Evolutionary conservation across 805 yeast genomes (phyloP).

Genomic region (Wickerhamiella australiensis): DNA sequence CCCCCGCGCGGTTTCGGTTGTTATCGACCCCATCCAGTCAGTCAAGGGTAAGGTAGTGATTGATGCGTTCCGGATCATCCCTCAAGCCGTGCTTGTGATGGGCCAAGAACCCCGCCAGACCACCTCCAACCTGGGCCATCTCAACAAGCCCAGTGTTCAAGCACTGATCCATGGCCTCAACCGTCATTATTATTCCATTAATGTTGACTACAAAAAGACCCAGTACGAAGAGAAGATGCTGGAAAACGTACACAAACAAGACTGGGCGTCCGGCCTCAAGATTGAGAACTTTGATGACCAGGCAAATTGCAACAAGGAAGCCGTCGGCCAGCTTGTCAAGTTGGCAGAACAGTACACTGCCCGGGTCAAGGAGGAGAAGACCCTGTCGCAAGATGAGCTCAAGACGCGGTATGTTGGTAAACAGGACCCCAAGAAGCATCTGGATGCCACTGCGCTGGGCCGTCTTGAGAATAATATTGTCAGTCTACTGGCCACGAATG

Average conservation of each 20-base stretch:
- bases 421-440: conserved; percentile 97
- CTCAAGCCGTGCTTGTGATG: conserved; percentile 76
- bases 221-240: conserved; percentile 87
- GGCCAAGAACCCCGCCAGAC: conserved; percentile 98
- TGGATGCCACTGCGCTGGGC: conserved; percentile 74
- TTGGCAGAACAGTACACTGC: conserved; percentile 82
- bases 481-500: conserved; percentile 75
- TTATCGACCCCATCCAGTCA: conserved; percentile 95
- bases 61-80: conserved; percentile 92
- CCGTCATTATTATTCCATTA: conserved; percentile 90
- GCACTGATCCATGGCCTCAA: conserved; percentile 94
- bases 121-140: conserved; percentile 86
- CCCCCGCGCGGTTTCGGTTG: conserved; percentile 94
- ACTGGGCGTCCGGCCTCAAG: conserved; percentile 87
- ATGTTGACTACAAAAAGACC: conserved; percentile 89
- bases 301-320: conserved; percentile 61
- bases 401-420: conserved; percentile 95
- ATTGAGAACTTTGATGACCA: conserved; percentile 65
- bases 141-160: conserved; percentile 92
- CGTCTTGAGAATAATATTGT: conserved; percentile 84
- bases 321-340: conserved; percentile 68
- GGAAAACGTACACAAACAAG: conserved; percentile 82
- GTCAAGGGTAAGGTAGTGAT: conserved; percentile 98
- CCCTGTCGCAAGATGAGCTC: conserved; percentile 72
- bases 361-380: conserved; percentile 86